phyloP scores from a whole-genome alignment of 371 early-diverging fungal species.

The Apophysomyces trapeziformis region DNA sequence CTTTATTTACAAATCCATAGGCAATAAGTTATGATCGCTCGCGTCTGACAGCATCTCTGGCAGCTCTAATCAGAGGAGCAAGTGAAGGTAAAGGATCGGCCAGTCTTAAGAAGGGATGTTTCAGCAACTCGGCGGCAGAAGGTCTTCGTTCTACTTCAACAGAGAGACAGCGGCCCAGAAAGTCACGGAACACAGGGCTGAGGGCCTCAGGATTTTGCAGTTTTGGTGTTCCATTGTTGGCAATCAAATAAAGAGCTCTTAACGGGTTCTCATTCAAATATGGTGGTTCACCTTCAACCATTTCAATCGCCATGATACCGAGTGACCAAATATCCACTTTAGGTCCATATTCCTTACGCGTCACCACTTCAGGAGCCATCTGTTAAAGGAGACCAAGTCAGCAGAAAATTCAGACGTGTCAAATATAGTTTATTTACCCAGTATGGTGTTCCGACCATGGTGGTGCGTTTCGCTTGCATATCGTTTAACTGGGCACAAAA shows the following conservation, averaged over 20 bases:
- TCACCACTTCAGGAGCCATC: conserved; percentile 98
- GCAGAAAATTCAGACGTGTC: neutral
- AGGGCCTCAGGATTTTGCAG: conserved; percentile 89
- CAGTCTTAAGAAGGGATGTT: conserved; percentile 87
- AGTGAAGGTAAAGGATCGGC: conserved; percentile 89
- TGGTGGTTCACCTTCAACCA: conserved; percentile 94
- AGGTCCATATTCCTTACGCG: conserved; percentile 90
- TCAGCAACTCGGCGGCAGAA: conserved; percentile 77
- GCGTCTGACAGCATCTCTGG: conserved; percentile 20
- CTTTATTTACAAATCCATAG: conserved; percentile 7
- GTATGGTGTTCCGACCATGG: conserved; percentile 94
- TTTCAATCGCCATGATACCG: conserved; percentile 96
- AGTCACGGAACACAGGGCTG: conserved; percentile 80
- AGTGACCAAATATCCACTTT: conserved; percentile 98
- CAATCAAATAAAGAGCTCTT: conserved; percentile 92
- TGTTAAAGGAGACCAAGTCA: conserved; percentile 10
- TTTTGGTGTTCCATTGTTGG: conserved; percentile 94
- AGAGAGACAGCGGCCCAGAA: conserved; percentile 81
- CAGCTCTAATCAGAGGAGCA: conserved; percentile 78
- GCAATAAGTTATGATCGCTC: conserved; percentile 7
- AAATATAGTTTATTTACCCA: conserved; percentile 47
- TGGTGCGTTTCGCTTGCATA: conserved; percentile 78
- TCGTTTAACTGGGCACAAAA: conserved; percentile 93
- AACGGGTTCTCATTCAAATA: conserved; percentile 93
- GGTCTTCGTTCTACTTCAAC: conserved; percentile 90